Evolutionary conservation across 768 basidiomycete genomes (phyloP), one percentile per base, ranked within the genome.

Genomic region (Russula vinacea): DNA sequence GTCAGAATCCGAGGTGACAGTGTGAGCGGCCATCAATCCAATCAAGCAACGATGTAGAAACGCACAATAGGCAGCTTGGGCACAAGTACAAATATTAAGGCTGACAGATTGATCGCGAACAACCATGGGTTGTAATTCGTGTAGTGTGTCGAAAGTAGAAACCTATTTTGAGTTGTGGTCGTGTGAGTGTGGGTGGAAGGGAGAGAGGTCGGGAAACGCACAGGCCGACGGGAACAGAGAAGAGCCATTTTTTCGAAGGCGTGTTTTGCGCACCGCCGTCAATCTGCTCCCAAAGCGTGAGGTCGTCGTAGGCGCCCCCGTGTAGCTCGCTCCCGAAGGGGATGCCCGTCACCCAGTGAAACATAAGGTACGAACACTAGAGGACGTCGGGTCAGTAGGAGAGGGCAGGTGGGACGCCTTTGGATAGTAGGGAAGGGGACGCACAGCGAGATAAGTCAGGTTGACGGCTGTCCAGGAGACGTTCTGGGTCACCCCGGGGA

Each of bases 221-320:
- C 97, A 99, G 79, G 42, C 82, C 81, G 68, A 98, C 88, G 0
- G 97, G 97, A 9, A 94, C 87, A 58, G 84, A 85, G 64, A 97
- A 83, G 33, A 99, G 80, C 93, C 94, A 98, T 74, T 99, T 99
- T 79, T 93, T 97, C 6, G 97, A 88, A 0, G 97, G 97, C 6
- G 97, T 99, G 76, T 98, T 97, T 72, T 98, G 97, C 0, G 95
- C 97, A 44, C 97, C 97, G 56, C 92, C 90, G 75, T 99, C 97
- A 56, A 99, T 99, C 80, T 99, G 97, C 73, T 99, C 97, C 97
- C 97, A 99, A 35, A 99, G 79, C 0, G 97, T 98, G 54, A 98
- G 83, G 70, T 98, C 93, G 74, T 98, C 97, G 76, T 96, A 99
- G 14, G 94, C 97, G 26, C 97, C 97, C 13, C 88, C 89, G 70